Conservation (phyloP, 495 filamentous ascomycete genomes). For the Lophium mytilinum region DNA sequence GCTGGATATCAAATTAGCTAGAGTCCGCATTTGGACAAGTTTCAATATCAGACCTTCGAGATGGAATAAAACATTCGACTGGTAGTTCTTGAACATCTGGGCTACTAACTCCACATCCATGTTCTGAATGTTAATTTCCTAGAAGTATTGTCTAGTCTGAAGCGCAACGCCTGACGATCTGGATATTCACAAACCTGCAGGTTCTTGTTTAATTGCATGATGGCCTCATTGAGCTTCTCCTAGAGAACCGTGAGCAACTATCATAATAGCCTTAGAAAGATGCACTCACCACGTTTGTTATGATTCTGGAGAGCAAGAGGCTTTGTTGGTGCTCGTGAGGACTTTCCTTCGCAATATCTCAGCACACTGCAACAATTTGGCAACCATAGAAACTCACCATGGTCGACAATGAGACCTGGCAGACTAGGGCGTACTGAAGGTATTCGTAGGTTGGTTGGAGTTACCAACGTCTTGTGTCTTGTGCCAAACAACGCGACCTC, state of each 20-base stretch:
- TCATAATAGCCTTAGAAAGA: neutral
- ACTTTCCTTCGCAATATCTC: constrained; percentile 57
- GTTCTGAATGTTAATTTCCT: constrained; percentile 97
- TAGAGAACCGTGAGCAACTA: constrained; percentile 30
- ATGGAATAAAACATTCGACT: constrained; percentile 95
- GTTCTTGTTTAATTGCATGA: constrained; percentile 83
- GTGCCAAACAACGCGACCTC: neutral
- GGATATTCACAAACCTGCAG: constrained; percentile 55
- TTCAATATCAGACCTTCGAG: constrained; percentile 64
- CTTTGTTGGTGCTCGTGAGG: constrained; percentile 97
- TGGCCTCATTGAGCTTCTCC: constrained; percentile 96
- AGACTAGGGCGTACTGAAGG: neutral
- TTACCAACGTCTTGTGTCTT: neutral
- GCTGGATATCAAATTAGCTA: constrained; percentile 40
- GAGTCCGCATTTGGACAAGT: neutral
- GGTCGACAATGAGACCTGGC: neutral
- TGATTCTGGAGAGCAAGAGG: constrained; percentile 85
- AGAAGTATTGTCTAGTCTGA: neutral
- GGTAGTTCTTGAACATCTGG: constrained; percentile 99
- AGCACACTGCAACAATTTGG: neutral
- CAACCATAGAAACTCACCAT: constrained; percentile 7
- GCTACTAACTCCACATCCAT: constrained; percentile 97
- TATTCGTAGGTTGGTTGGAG: neutral
- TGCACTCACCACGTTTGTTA: constrained; percentile 81
- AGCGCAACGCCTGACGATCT: neutral